Evolutionary conservation across 2,329 filamentous ascomycete genomes (phyloP), one percentile per base, ranked within the genome.

Genomic region (Diaporthe helianthi): DNA sequence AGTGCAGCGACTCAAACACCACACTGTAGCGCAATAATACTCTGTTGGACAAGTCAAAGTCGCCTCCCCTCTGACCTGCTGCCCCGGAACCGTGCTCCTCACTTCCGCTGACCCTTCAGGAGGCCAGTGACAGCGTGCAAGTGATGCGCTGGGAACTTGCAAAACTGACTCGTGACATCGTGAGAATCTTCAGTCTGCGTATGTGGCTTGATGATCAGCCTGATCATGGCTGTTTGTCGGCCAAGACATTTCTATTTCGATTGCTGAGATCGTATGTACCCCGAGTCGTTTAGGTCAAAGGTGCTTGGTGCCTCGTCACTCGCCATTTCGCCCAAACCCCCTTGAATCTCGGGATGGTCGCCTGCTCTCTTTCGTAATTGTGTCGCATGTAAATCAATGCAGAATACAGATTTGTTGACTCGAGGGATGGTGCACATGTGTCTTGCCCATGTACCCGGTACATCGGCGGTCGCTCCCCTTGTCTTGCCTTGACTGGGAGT

Each of bases 1-100:
- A 46, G 52, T 71, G 36, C 52, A 47, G 60, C 69, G 53, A 61
- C 47, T 65, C 52, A n/a, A 69, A 63, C 41, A 67, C 64, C 64
- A 67, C 64, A 67, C 52, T 67, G 64, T 67, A 58, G 54, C 49
- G 64, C 55, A 44, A 36, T 58, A 44, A 33, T n/a, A n/a, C n/a
- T 54, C n/a, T 63, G 58, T 58, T 67, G 64, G n/a, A 58, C 64
- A 58, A 67, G 58, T 49, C 64, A 38, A 67, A 49, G 52, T 38
- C 52, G 64, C 31, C 41, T 58, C 22, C 36, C 36, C 36, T 52
- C 38, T 67, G 64, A 22, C 64, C 49, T 54, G 64, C 33, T 54
- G n/a, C 41, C 33, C 44, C 64, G 64, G 52, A 55, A 47, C 29
- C 1, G 41, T 51, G 26, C 47, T 67, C 52, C 41, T 67, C 64